Percentiles rank a stretch among this genome's conserved stretches.
These are phyloP conservation scores for Xylogone sp. DNA, from an alignment of 2,329 filamentous ascomycete species.

Conservation along the genomic window DNA sequence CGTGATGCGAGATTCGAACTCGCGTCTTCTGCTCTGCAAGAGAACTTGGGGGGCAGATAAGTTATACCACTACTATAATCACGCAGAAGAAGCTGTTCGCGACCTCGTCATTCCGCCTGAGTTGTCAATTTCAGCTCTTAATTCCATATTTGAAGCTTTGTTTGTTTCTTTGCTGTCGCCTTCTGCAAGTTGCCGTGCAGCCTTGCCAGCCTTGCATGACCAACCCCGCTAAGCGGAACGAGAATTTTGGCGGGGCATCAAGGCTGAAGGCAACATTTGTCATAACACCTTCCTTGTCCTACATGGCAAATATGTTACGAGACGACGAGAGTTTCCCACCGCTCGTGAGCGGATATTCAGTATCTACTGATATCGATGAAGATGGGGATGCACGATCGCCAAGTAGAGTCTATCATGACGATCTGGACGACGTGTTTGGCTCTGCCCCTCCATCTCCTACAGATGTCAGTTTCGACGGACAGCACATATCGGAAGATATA, in stretches of 20 bases:
- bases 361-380: background rate
- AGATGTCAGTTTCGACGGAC: background rate
- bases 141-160: background rate
- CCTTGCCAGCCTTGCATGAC: background rate
- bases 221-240: background rate
- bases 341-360: background rate
- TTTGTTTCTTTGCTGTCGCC: background rate
- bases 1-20: conserved; percentile 16
- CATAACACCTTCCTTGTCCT: background rate
- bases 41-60: conserved; percentile 19
- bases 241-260: background rate
- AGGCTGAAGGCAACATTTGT: background rate
- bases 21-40: conserved; percentile 15
- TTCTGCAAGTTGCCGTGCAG: background rate
- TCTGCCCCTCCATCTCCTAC: conserved; percentile 24
- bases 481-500: background rate
- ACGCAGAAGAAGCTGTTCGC: background rate
- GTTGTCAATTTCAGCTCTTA: background rate
- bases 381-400: conserved; percentile 1
- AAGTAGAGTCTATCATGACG: conserved; percentile 12
- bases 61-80: conserved; percentile 10
- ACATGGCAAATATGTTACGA: conserved; percentile 10
- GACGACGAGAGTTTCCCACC: conserved; percentile 14
- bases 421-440: conserved; percentile 29
- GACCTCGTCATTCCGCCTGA: background rate